A percentile compares a stretch with the other conserved stretches of the same genome.
phyloP scores from a whole-genome alignment of 2,329 filamentous ascomycete genomes.

The Cladophialophora chaetospira region DNA sequence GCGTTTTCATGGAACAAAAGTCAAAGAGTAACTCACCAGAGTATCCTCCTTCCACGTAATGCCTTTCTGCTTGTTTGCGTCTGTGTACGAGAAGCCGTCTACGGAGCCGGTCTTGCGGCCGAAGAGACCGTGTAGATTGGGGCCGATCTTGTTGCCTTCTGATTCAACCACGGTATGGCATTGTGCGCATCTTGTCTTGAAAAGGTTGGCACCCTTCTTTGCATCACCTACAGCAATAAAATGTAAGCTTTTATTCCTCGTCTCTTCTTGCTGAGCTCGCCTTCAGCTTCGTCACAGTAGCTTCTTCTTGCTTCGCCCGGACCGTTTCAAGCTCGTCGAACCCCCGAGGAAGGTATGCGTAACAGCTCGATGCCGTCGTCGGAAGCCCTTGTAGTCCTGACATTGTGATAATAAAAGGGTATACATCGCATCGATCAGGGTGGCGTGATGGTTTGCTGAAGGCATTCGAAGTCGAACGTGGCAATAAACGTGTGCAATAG shows the following conservation, averaged over 20 bases:
- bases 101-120: conserved; percentile 92
- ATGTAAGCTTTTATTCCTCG: conserved; percentile 23
- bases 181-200: conserved; percentile 98
- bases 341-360: conserved; percentile 12
- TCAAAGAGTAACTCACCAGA: conserved; percentile 61
- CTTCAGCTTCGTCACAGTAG: conserved; percentile 21
- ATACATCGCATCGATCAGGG: neutral
- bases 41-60: conserved; percentile 83
- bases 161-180: conserved; percentile 93
- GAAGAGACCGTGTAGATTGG: conserved; percentile 95
- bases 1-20: neutral
- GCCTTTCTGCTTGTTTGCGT: conserved; percentile 98
- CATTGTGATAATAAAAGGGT: neutral
- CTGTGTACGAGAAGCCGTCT: conserved; percentile 94
- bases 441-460: neutral
- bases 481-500: neutral
- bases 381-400: no score
- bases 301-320: neutral
- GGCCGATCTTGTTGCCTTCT: conserved; percentile 97
- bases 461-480: neutral
- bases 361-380: conserved; percentile 8
- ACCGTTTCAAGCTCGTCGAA: conserved; percentile 15
- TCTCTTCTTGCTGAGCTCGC: neutral
- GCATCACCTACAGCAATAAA: conserved; percentile 67
- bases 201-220: conserved; percentile 97